A percentile compares a stretch with the other conserved stretches of the same genome.
Evolutionary conservation across 306 rosid genomes (phyloP).

Genomic region (Sechiopsis laciniata): DNA sequence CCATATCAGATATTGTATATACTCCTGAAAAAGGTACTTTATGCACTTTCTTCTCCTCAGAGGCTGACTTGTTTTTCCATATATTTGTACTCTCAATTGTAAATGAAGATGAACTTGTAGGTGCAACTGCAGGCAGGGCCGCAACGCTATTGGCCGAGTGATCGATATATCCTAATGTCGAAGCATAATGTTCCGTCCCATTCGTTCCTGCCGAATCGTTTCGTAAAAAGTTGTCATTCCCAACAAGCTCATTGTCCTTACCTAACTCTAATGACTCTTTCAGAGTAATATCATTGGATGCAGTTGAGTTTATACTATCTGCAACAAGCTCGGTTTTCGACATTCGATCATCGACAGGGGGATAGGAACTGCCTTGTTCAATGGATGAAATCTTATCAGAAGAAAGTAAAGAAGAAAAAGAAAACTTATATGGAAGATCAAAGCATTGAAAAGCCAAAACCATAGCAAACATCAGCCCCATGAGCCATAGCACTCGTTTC

Average conservation of each 20-base stretch:
- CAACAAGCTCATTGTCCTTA: too few species aligned
- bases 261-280: too few species aligned
- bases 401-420: constrained; percentile 38
- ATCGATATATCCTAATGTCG: constrained; percentile 16
- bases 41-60: constrained; percentile 33
- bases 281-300: not conserved
- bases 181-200: too few species aligned
- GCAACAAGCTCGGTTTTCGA: constrained; percentile 24
- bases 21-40: constrained; percentile 29
- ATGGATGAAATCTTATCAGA: constrained; percentile 25
- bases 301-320: constrained; percentile 31
- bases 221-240: too few species aligned
- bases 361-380: constrained; percentile 26
- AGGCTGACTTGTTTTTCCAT: constrained; percentile 26
- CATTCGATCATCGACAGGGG: constrained; percentile 27
- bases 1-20: constrained; percentile 62
- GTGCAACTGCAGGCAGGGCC: constrained; percentile 25
- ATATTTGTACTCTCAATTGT: not conserved
- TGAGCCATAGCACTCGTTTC: constrained; percentile 49
- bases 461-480: constrained; percentile 42
- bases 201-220: not conserved
- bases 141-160: constrained; percentile 32
- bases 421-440: constrained; percentile 41
- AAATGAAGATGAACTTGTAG: too few species aligned
- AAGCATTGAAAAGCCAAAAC: constrained; percentile 45